Evolutionary conservation across 192 early-diverging fungal genomes (phyloP).

Genomic region (Globomyces pollinis-pini): DNA sequence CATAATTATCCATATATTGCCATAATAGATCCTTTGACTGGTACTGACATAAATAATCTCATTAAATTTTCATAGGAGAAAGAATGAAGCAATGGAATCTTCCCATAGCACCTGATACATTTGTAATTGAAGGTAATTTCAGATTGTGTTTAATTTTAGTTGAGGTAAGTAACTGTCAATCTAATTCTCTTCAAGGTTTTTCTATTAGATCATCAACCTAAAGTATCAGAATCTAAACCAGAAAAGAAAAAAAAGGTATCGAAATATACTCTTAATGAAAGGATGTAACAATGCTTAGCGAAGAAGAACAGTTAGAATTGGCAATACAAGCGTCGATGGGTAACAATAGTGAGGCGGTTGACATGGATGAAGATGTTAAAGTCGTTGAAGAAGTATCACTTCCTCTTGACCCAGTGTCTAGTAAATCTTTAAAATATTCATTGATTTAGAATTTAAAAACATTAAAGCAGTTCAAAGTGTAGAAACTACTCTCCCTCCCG

Average conservation of each 20-base stretch:
- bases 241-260: slow-evolving; percentile 20
- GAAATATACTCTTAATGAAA: slow-evolving; percentile 23
- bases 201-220: slow-evolving; percentile 2
- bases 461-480: slow-evolving; percentile 9
- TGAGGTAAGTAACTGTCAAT: slow-evolving; percentile 11
- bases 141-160: slow-evolving; percentile 36
- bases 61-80: no score
- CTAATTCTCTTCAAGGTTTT: slow-evolving; percentile 13
- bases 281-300: slow-evolving; percentile 64
- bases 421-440: slow-evolving; percentile 9
- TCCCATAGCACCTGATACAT: slow-evolving; percentile 49
- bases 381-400: slow-evolving; percentile 24
- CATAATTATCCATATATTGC: slow-evolving; percentile 72
- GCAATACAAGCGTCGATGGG: slow-evolving; percentile 72
- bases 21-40: slow-evolving; percentile 79
- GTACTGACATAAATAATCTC: background rate
- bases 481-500: slow-evolving; percentile 37
- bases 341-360: slow-evolving; percentile 16
- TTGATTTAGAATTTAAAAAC: slow-evolving; percentile 14
- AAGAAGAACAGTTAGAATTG: slow-evolving; percentile 82
- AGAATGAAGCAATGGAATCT: slow-evolving; percentile 64
- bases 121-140: slow-evolving; percentile 65
- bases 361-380: slow-evolving; percentile 12
- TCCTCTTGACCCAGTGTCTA: slow-evolving; percentile 8
- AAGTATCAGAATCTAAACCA: slow-evolving; percentile 6